Evolutionary conservation across 2,329 filamentous ascomycete genomes (phyloP), one percentile per base, ranked within the genome.

Genomic region (Botrytis sinoallii): DNA sequence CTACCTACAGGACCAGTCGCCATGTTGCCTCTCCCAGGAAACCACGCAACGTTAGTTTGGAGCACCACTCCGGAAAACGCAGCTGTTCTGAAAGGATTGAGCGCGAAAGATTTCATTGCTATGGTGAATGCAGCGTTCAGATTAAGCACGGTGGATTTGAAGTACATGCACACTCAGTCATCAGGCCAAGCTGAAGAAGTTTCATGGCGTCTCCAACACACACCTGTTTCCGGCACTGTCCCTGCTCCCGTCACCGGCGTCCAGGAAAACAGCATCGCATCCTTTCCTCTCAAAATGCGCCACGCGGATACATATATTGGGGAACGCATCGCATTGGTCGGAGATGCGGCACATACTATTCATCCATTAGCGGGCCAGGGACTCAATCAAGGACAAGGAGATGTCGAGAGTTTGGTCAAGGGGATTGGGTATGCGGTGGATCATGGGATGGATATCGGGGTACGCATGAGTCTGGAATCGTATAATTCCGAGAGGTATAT

Each of bases 121-220:
- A 92, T 95, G 87, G 93, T 99, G 77, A 98, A 99, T 81, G 94
- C 95, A 0, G 96, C 94, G 0, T 98, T 99, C 85, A 90, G 94
- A 20, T 87, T 99, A 29, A 88, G 88, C 74, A 87, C 92, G 25
- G 89, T 92, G 2, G 96, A 99, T 82, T 85, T 99, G 7, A 88
- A 88, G 59, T 98, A 93, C 83, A 90, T 98, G 86, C 92, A 97
- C 83, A 90, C 87, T 0, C 85, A 88, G 77, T 75, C 82, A 66
- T 81, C 83, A 0, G 87, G 86, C 0, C 90, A 94, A 73, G 86
- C 86, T 44, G 90, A 92, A n/a, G 95, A 98, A 82, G 85, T 96
- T 14, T 84, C 86, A n/a, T 98, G 96, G 96, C 89, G 95, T 66
- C 84, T 92, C 70, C 86, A 92, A 78, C 92, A 96, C 82, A 94